A percentile compares a stretch with the other conserved stretches of the same genome.
Conservation (phyloP, 768 basidiomycete genomes). For the Asterophora parasitica region DNA sequence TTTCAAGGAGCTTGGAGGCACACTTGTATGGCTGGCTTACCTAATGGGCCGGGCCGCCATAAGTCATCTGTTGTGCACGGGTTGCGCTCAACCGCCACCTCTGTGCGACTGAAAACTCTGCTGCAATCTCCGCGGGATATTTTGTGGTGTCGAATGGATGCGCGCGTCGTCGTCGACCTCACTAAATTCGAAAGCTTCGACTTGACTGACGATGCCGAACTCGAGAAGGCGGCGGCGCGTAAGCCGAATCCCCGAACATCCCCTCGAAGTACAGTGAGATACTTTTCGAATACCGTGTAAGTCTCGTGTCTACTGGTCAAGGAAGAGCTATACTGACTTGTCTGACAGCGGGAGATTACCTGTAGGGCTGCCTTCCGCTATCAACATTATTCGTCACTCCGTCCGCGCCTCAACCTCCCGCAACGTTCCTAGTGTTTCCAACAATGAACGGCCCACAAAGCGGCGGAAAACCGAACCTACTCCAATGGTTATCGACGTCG, state of each 20-base stretch:
- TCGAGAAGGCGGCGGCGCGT: not conserved
- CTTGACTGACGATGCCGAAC: slow-evolving; percentile 2
- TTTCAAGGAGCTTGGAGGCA: no score
- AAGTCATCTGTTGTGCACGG: no score
- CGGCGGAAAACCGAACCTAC: not conserved
- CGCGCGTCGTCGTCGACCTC: slow-evolving; percentile 3
- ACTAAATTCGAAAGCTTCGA: not conserved
- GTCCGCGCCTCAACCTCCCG: not conserved
- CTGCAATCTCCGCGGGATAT: not conserved
- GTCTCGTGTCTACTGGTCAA: not conserved
- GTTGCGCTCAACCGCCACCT: no score
- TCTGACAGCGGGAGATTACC: not conserved
- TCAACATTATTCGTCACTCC: not conserved
- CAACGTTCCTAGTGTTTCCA: not conserved
- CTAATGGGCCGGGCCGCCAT: no score
- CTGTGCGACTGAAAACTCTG: not conserved
- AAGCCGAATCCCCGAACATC: not conserved
- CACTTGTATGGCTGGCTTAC: no score
- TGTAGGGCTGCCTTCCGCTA: not conserved
- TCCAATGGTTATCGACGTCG: not conserved
- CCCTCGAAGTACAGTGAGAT: not conserved
- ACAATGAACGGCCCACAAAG: not conserved
- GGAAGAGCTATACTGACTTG: no score
- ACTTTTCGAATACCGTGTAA: not conserved
- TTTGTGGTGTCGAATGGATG: slow-evolving; percentile 10